Base-by-base conservation (phyloP, 2,329 filamentous ascomycete genomes). In the Clarireedia paspali region DNA sequence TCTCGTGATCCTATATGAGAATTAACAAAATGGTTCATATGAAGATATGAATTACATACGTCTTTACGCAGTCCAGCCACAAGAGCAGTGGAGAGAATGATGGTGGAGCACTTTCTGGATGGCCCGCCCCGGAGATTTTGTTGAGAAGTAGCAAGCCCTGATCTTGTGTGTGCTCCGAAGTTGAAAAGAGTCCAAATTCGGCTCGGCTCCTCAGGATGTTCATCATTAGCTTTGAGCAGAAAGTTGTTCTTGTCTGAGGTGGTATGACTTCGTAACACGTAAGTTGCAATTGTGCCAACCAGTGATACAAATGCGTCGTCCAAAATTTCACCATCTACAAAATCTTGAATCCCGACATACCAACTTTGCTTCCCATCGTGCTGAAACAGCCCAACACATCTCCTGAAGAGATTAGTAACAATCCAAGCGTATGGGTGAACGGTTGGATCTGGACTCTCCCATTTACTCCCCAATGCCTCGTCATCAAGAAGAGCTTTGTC, bases 41-140 rank as follows among this genome's bases (percentile, higher is more conserved):
- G 12, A 20, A 27, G 6, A 20, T 7, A 15, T 9, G 17, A n/a
- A 49, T 20, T 14, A 60, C 60, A 48, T 61, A 67, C 62, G 27
- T 63, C 59, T 47, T 57, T 56, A 14, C 55, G 56, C 30, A 63
- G 47, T 17, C 64, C 67, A 24, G 65, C 66, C 23, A 68, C 23
- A 17, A 57, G 44, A 14, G 55, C 55, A 2, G 49, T 48, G 12
- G 55, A 57, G 17, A 57, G 49, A 48, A 53, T 57, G 26, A 40
- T 57, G 6, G 42, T 30, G 10, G 55, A 53, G 6, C 55, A 57
- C n/a, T 53, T 57, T 7, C 53, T 46, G 26, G 38, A 38, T 34
- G 55, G 55, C 9, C 55, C 55, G 36, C 17, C 3, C 14, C 49
- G 44, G 14, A 57, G 42, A 40, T 57, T 26, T 17, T 44, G 42